A percentile compares a stretch with the other conserved stretches of the same genome.
Conservation (phyloP, 169 alveolate species). For the Plasmodium fragile region DNA sequence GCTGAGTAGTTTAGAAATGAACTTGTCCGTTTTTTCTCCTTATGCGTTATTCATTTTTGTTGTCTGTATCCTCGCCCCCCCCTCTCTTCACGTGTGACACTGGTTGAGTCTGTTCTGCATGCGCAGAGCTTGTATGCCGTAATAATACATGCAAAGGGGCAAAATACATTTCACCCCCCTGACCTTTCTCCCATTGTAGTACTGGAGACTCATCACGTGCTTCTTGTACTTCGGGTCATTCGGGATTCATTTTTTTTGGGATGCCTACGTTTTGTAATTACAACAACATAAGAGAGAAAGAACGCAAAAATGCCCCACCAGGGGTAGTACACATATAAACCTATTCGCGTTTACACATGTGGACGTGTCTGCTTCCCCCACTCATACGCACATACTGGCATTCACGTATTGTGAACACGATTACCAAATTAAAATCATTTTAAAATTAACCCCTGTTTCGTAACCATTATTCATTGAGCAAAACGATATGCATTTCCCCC, state of each 20-base stretch:
- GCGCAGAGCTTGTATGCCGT: background rate
- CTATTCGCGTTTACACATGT: conserved; percentile 26
- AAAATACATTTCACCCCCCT: background rate
- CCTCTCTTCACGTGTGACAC: background rate
- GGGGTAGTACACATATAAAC: background rate
- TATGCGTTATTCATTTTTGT: background rate
- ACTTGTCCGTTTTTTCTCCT: background rate
- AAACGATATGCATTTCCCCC: background rate
- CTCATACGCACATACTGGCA: background rate
- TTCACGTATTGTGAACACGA: background rate
- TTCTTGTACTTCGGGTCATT: conserved; percentile 93
- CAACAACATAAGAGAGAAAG: conserved; percentile 80
- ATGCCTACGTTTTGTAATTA: conserved; percentile 90
- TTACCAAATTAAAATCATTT: background rate
- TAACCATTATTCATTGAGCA: background rate
- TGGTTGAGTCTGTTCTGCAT: background rate
- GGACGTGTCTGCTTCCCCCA: background rate
- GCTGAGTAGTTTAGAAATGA: background rate
- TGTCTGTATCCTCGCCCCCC: background rate
- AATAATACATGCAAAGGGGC: background rate
- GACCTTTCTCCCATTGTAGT: conserved; percentile 71
- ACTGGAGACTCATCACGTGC: conserved; percentile 93
- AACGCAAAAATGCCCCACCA: conserved; percentile 46
- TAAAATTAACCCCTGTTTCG: background rate
- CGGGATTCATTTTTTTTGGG: conserved; percentile 93